phyloP scores from a whole-genome alignment of 495 filamentous ascomycete genomes.

The Geoglossum glabrum region DNA sequence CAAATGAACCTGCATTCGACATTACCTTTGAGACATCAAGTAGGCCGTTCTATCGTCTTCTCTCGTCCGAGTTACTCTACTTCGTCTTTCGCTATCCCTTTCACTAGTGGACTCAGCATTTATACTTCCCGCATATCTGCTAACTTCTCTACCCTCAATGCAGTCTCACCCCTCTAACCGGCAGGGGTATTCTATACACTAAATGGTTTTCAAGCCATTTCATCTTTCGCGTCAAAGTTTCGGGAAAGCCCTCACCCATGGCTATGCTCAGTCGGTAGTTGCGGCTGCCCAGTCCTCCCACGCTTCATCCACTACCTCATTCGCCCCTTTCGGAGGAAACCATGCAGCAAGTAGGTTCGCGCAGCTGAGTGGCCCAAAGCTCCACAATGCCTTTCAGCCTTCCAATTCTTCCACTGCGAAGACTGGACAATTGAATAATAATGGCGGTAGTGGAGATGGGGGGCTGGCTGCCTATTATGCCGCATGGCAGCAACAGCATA shows the following conservation, averaged over 20 bases:
- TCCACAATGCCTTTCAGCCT: constrained; percentile 58
- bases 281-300: constrained; percentile 82
- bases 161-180: constrained; percentile 2
- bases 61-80: background rate
- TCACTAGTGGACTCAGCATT: too few relatives aligned
- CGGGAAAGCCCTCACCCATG: constrained; percentile 87
- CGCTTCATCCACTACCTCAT: constrained; percentile 47
- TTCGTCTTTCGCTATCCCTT: background rate
- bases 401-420: constrained; percentile 27
- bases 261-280: constrained; percentile 93
- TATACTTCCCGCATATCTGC: background rate
- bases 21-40: constrained; percentile 22
- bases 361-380: constrained; percentile 35
- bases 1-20: constrained; percentile 49
- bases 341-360: constrained; percentile 24
- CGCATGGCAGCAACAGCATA: constrained; percentile 50
- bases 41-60: constrained; percentile 14
- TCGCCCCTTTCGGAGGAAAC: constrained; percentile 16
- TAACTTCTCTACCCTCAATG: background rate
- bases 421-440: constrained; percentile 14
- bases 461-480: constrained; percentile 75
- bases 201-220: constrained; percentile 68
- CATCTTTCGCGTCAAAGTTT: constrained; percentile 94
- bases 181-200: constrained; percentile 24
- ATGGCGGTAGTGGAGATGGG: constrained; percentile 22